Evolutionary conservation across 2,329 filamentous ascomycete genomes (phyloP).

Genomic region (Botrytis hyacinthi): DNA sequence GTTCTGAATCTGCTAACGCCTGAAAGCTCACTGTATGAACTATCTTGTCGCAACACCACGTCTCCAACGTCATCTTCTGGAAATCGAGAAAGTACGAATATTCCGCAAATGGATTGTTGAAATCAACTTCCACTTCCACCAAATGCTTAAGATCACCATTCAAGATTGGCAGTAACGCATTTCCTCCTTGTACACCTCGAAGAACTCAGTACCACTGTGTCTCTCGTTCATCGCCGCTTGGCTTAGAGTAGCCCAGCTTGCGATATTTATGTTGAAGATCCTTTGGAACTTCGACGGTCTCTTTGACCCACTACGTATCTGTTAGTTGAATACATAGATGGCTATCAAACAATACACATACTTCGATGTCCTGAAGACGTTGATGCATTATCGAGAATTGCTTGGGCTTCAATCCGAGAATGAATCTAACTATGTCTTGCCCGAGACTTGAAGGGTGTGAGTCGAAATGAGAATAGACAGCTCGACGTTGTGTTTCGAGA

Average conservation of each 20-base stretch:
- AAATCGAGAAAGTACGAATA: slow-evolving; percentile 18
- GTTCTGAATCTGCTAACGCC: background rate
- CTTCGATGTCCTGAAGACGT: too few species aligned
- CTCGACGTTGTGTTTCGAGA: too few species aligned
- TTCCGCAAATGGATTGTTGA: background rate
- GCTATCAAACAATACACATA: too few species aligned
- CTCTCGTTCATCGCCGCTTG: background rate
- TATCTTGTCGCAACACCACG: background rate
- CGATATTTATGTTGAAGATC: slow-evolving; percentile 14
- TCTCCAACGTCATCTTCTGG: slow-evolving; percentile 14
- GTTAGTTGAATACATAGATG: too few species aligned
- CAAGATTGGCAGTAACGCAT: slow-evolving; percentile 17
- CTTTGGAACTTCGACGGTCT: background rate
- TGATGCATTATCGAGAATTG: too few species aligned
- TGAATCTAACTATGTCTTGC: too few species aligned
- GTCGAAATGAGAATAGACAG: too few species aligned
- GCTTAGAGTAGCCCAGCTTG: background rate
- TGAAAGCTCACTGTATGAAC: slow-evolving; percentile 15
- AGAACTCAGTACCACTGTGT: slow-evolving; percentile 21
- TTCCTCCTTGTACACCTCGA: slow-evolving; percentile 17
- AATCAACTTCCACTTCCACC: slow-evolving; percentile 12
- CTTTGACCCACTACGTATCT: too few species aligned
- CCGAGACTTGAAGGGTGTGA: too few species aligned
- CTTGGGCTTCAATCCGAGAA: too few species aligned
- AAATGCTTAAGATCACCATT: slow-evolving; percentile 23